These are phyloP conservation scores for Vinca minor DNA, from an alignment of 257 asterid species.

Conservation along the genomic window DNA sequence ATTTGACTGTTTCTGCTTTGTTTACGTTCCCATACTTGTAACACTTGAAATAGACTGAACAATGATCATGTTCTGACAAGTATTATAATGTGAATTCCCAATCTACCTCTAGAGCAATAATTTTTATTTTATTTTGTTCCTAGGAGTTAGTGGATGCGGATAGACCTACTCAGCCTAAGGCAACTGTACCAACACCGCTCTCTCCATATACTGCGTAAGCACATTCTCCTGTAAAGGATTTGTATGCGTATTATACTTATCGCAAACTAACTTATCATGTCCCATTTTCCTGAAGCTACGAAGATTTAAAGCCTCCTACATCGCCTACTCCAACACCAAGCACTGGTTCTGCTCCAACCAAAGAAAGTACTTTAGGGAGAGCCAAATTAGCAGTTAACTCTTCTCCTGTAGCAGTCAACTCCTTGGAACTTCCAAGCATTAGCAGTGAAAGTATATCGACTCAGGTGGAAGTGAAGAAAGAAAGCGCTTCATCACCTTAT, in stretches of 20 bases:
- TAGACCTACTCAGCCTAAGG: constrained; percentile 24
- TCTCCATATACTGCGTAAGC: constrained; percentile 79
- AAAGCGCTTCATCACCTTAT: constrained; percentile 38
- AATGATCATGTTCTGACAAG: background rate
- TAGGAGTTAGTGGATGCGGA: constrained; percentile 40
- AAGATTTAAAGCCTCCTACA: constrained; percentile 59
- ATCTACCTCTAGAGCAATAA: background rate
- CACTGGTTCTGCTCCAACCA: constrained; percentile 19
- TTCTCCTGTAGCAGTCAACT: constrained; percentile 25
- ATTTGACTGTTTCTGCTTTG: background rate
- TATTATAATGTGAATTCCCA: background rate
- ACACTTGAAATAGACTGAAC: background rate
- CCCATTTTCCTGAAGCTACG: constrained; percentile 33
- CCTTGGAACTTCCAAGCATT: constrained; percentile 24
- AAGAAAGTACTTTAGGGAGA: constrained; percentile 19
- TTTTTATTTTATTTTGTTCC: constrained; percentile 17
- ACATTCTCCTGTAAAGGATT: background rate
- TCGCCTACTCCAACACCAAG: constrained; percentile 64
- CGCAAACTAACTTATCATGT: background rate
- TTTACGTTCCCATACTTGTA: background rate
- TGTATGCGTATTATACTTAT: background rate
- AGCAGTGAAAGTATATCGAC: constrained; percentile 14
- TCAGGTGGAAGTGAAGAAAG: constrained; percentile 25
- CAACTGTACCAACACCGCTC: constrained; percentile 33
- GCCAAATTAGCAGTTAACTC: constrained; percentile 16